Evolutionary conservation across 2,329 filamentous ascomycete genomes (phyloP), one percentile per base, ranked within the genome.

Genomic region (Arthrobotrys megalospora): DNA sequence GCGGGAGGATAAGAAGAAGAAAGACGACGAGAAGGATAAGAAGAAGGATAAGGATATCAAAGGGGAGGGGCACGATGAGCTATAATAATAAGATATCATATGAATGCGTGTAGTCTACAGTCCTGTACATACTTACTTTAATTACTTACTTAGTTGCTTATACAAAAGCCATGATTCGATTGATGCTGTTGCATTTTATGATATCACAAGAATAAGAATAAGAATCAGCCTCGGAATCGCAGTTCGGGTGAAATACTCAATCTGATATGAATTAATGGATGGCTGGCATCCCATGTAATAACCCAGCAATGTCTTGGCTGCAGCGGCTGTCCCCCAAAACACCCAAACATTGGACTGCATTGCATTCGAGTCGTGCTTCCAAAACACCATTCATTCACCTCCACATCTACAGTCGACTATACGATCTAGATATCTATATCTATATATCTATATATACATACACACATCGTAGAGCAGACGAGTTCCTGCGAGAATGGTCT

Each of bases 1-100:
- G 86, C 87, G 6, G 82, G 82, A 5, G 34, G 83, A 81, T 60
- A 81, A 80, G 5, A 70, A 63, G 63, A 80, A 77, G 36, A 76
- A 82, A 80, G 80, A 80, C 77, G 72, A 79, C 38, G 81, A 81
- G 4, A 82, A 82, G 68, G 80, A 80, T 45, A 67, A 53, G 52
- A 63, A 81, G 32, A 68, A n/a, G 55, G 19, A 32, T 19, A 71
- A 41, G 63, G 19, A 60, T 28, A 28, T 28, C 24, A 28, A 28
- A 76, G 50, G 48, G 41, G 58, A 68, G 41, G 58, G 58, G 12
- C 66, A 80, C 63, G 78, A 66, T 34, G 55, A 72, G 41, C 62
- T 58, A 21, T 67, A 19, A 50, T 50, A 50, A 19, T 4, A 52
- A 28, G 8, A 21, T 21, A 5, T 5, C 24, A 28, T 28, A 28